Evolutionary conservation across 2,329 filamentous ascomycete species (phyloP), one percentile per base, ranked within the genome.

Genomic region (Endoconidiophora polonica): DNA sequence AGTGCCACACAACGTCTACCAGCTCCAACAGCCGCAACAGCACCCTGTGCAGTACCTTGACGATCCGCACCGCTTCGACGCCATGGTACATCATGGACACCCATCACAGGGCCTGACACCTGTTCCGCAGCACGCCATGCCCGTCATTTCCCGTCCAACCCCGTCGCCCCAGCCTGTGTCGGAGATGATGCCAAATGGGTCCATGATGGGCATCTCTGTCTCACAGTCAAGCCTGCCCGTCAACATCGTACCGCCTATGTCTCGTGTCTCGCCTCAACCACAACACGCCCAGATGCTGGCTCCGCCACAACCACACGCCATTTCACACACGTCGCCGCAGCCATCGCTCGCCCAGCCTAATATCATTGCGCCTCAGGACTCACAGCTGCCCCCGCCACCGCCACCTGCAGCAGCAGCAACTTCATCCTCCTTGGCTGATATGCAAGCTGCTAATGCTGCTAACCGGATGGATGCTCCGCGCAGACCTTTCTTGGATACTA

Each of bases 41-140:
- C 63, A 63, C 42, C 61, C 59, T 23, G 66, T 68, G 44, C 69
- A 72, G 37, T 91, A 83, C 59, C 72, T 86, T 58, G 81, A 90
- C 54, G 85, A 93, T 49, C 80, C 83, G 60, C 74, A 82, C 53
- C 74, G 83, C 54, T 52, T 42, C 24, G 50, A 52, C 2, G 42
- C 41, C 20, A 29, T 52, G 39, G 37, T 41, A 12, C 83, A 84
- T n/a, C 71, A 77, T 2, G 64, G 58, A 54, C 86, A 80, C 60
- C 70, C 76, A 44, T 69, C 73, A 40, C 79, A 83, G 55, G 71
- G 70, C 24, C 71, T 70, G 24, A 69, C 69, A 41, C 70, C 66
- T 22, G 67, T 70, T 5, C 63, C 66, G 22, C 50, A 44, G 26
- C 50, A 48, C 2, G 43, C 40, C n/a, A 48, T 51, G 44, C 43